Evolutionary conservation across 192 early-diverging fungal species (phyloP), one percentile per base, ranked within the genome.

Genomic region (Linnemannia exigua): DNA sequence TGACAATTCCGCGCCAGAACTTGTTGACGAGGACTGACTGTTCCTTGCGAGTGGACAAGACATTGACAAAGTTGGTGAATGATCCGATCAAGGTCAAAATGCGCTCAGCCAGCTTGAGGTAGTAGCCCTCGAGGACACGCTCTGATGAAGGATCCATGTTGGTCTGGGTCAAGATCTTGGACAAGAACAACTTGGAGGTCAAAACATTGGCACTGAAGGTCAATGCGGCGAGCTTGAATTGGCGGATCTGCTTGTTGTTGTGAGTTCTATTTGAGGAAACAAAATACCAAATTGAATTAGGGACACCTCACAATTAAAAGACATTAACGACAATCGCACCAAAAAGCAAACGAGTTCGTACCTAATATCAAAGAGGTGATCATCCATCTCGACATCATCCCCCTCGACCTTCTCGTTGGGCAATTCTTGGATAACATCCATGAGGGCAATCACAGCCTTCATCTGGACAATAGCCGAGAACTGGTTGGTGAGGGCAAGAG

Each of bases 391-490:
- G 16, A 80, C 79, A 73, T 86, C 81, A 25, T 48, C 73, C 17
- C 73, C 67, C 44, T 76, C 79, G 11, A 67, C 68, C 74, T 91
- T 91, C 68, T 93, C 91, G 66, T 91, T 89, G 0, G 95, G 95
- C 73, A 95, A 58, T 31, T 72, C 52, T 33, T 88, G 76, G 25
- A 95, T 74, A 31, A 89, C 82, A 47, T 88, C 86, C 78, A 96
- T 80, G 25, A 98, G 89, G 11, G 85, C 74, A 33, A 91, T 90
- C 1, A 94, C 72, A 16, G 94, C 88, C 69, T 88, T 89, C 69
- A 97, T 86, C 87, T 98, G 96, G 19, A 92, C 91, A 38, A 87
- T 70, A 9, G 91, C 79, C 1, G 91, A 80, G 79, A 98, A 97
- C 54, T 95, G 89, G 70, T 92, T 90, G 9, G 93, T 88, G 15